These are phyloP conservation scores for Russula olivacea DNA, from an alignment of 768 basidiomycete species.

Conservation along the genomic window DNA sequence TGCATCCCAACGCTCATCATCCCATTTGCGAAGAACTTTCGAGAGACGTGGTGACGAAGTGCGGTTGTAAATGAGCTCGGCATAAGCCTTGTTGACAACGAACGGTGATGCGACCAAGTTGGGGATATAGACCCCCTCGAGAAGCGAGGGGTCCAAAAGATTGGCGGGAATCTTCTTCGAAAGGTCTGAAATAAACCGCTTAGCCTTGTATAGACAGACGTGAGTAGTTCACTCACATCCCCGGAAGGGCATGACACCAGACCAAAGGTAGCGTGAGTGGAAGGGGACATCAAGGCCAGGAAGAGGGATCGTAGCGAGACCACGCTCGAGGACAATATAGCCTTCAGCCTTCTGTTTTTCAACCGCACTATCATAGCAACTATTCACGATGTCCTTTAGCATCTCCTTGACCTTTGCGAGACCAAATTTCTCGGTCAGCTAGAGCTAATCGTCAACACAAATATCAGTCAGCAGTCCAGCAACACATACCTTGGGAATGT, in stretches of 20 bases:
- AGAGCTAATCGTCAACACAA: constrained; percentile 2
- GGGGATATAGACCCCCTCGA: constrained; percentile 93
- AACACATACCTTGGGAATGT: constrained; percentile 67
- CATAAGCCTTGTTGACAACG: constrained; percentile 77
- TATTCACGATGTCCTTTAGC: constrained; percentile 85
- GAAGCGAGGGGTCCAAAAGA: constrained; percentile 89
- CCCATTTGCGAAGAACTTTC: constrained; percentile 92
- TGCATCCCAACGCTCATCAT: constrained; percentile 81
- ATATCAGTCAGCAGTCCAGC: background rate
- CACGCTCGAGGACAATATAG: constrained; percentile 90
- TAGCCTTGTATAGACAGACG: background rate
- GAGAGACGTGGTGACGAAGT: constrained; percentile 93
- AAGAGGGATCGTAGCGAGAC: constrained; percentile 91
- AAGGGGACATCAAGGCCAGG: constrained; percentile 99
- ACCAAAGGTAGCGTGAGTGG: constrained; percentile 99
- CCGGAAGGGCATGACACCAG: constrained; percentile 95
- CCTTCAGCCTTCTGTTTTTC: constrained; percentile 79
- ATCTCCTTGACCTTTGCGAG: constrained; percentile 96
- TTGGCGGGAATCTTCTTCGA: constrained; percentile 96
- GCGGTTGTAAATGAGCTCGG: constrained; percentile 93
- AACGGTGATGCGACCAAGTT: constrained; percentile 92
- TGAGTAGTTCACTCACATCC: constrained; percentile 59
- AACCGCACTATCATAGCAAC: constrained; percentile 67
- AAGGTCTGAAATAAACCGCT: constrained; percentile 49
- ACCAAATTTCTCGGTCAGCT: constrained; percentile 84